Conservation (phyloP, 2,329 filamentous ascomycete species). For the Volutella citrinella region DNA sequence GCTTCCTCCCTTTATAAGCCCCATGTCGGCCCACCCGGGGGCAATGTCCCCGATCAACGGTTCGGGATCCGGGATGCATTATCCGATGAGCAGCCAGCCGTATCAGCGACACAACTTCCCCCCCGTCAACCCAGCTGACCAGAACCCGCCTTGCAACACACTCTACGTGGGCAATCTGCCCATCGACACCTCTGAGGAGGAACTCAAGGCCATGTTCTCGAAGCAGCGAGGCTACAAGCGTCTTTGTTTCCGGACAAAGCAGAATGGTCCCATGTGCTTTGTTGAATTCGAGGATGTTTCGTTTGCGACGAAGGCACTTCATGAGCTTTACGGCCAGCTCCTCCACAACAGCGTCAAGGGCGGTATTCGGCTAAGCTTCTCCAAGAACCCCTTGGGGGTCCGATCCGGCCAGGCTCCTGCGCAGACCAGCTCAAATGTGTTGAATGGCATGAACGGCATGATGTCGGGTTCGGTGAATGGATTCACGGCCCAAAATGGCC, state of each 20-base stretch:
- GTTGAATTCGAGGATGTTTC: conserved; percentile 96
- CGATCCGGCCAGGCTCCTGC: conserved; percentile 68
- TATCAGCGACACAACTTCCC: conserved; percentile 69
- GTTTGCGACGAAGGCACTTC: conserved; percentile 85
- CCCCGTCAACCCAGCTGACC: conserved; percentile 88
- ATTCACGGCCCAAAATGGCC: conserved; percentile 69
- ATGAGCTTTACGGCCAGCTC: conserved; percentile 82
- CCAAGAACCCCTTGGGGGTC: conserved; percentile 93
- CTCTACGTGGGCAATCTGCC: conserved; percentile 97
- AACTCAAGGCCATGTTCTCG: conserved; percentile 89
- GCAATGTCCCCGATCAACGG: conserved; percentile 56
- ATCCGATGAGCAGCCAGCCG: conserved; percentile 44
- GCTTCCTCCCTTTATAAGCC: conserved; percentile 44
- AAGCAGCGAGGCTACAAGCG: conserved; percentile 94
- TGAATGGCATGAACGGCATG: conserved; percentile 58
- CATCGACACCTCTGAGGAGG: conserved; percentile 88
- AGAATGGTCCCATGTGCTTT: conserved; percentile 97
- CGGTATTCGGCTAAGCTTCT: conserved; percentile 92
- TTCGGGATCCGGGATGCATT: conserved; percentile 26
- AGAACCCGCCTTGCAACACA: conserved; percentile 97
- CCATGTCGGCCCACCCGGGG: conserved; percentile 38
- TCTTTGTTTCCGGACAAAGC: conserved; percentile 90
- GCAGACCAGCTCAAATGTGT: conserved; percentile 34
- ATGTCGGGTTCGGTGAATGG: conserved; percentile 50
- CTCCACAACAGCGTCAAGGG: conserved; percentile 92